These are phyloP conservation scores for Simplicillium sp. DNA, from an alignment of 2,329 filamentous ascomycete genomes.

Conservation along the genomic window DNA sequence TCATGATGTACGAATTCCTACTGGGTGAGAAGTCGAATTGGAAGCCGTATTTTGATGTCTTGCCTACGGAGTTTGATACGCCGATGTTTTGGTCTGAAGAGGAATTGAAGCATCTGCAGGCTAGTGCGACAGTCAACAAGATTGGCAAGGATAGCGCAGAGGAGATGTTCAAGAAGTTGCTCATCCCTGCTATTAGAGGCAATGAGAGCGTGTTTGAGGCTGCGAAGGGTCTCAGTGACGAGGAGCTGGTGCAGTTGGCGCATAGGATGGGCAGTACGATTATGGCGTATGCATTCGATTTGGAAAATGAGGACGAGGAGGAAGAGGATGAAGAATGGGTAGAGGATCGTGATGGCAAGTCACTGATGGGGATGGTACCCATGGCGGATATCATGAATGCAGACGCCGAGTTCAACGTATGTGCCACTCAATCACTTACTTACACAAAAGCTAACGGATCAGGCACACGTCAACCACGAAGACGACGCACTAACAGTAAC, in stretches of 20 bases:
- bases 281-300: conserved; percentile 89
- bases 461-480: conserved; percentile 46
- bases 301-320: conserved; percentile 49
- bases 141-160: conserved; percentile 69
- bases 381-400: conserved; percentile 87
- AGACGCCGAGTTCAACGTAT: conserved; percentile 76
- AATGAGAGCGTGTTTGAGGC: conserved; percentile 33
- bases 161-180: conserved; percentile 48
- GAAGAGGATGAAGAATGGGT: conserved; percentile 55
- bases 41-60: conserved; percentile 68
- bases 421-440: conserved; percentile 11
- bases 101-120: conserved; percentile 66
- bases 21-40: conserved; percentile 54
- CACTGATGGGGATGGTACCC: conserved; percentile 76
- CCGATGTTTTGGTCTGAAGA: conserved; percentile 78
- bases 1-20: conserved; percentile 68
- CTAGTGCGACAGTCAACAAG: conserved; percentile 65
- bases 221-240: conserved; percentile 25
- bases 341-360: conserved; percentile 48
- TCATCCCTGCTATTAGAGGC: conserved; percentile 40
- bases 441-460: background rate
- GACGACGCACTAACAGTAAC: conserved; percentile 58
- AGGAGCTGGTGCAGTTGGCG: conserved; percentile 41
- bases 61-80: conserved; percentile 67
- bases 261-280: conserved; percentile 82